phyloP scores from a whole-genome alignment of 306 rosid species.

The Lupinus albus region DNA sequence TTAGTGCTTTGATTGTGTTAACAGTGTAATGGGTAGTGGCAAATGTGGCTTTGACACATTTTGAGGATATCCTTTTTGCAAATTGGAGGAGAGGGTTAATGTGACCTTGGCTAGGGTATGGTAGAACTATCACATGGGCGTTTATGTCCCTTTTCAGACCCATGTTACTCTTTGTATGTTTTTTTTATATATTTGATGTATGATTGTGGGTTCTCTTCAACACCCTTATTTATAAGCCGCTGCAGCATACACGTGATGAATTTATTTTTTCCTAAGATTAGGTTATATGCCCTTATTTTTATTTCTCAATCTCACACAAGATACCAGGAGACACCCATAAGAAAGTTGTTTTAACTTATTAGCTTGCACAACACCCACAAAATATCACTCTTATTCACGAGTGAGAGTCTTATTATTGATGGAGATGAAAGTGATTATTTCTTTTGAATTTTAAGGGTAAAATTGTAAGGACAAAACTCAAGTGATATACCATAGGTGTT shows the following conservation, averaged over 20 bases:
- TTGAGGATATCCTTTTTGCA: conserved; percentile 51
- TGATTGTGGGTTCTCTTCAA: background rate
- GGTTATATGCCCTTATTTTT: no score
- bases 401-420: no score
- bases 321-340: no score
- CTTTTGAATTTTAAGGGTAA: no score
- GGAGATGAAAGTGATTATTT: no score
- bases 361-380: no score
- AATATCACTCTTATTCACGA: no score
- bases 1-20: conserved; percentile 42
- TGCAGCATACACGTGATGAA: background rate
- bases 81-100: conserved; percentile 59
- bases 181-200: background rate
- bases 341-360: no score
- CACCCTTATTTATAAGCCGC: conserved; percentile 18
- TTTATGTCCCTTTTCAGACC: conserved; percentile 10
- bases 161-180: background rate
- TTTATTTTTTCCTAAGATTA: no score
- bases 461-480: no score
- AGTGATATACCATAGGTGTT: no score
- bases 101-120: conserved; percentile 65
- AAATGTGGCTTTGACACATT: conserved; percentile 51
- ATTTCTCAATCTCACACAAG: no score
- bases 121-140: conserved; percentile 47
- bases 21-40: conserved; percentile 58